phyloP scores from a whole-genome alignment of 106 monocot genomes.

The Chionographis japonica region DNA sequence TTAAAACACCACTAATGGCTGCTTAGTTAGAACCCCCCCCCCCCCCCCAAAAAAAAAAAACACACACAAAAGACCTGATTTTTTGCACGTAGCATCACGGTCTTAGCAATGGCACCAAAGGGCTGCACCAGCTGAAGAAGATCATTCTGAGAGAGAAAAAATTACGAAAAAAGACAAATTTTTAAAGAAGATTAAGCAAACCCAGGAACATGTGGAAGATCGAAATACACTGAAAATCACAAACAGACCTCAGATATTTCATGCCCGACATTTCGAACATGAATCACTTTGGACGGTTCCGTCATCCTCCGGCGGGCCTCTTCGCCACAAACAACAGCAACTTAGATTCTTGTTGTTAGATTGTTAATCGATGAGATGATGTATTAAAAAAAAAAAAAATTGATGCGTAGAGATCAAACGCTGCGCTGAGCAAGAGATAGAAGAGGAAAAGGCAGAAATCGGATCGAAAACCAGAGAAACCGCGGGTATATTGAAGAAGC shows the following conservation, averaged over 20 bases:
- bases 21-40: no score
- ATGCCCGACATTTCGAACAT: slow-evolving; percentile 36
- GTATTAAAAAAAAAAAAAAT: no score
- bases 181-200: background rate
- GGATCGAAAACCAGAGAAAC: no score
- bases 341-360: no score
- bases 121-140: slow-evolving; percentile 33
- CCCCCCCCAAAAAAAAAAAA: no score
- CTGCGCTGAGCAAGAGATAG: no score
- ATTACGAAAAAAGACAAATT: background rate
- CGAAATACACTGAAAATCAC: background rate
- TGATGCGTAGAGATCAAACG: no score
- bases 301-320: slow-evolving; percentile 17
- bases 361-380: no score
- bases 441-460: no score
- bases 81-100: slow-evolving; percentile 34
- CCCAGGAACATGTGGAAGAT: background rate
- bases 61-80: slow-evolving; percentile 26
- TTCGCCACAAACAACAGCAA: background rate
- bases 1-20: background rate
- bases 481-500: no score
- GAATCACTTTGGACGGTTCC: slow-evolving; percentile 44
- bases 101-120: slow-evolving; percentile 29
- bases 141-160: slow-evolving; percentile 18
- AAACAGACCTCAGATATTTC: slow-evolving; percentile 36